These are phyloP conservation scores for Aphanomyces euteiches DNA, from an alignment of 352 stramenopile genomes.

Conservation along the genomic window DNA sequence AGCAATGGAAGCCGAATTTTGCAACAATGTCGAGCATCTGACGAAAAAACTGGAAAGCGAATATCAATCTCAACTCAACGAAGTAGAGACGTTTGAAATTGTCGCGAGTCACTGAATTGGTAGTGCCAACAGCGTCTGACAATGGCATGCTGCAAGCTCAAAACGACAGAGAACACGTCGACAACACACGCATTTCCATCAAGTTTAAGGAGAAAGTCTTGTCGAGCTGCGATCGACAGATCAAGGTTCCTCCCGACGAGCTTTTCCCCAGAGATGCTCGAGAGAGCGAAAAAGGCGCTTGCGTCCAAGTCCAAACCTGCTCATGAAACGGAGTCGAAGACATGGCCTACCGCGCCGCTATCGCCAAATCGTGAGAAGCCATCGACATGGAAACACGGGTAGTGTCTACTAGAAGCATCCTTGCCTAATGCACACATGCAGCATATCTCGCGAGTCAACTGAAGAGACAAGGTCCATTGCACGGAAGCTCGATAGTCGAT, in stretches of 20 bases:
- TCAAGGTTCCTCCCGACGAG: background rate
- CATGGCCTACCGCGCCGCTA: conserved; percentile 18
- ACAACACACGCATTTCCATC: background rate
- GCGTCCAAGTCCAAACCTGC: background rate
- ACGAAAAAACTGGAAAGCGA: background rate
- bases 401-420: background rate
- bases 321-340: background rate
- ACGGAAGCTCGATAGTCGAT: conserved; percentile 36
- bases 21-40: background rate
- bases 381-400: conserved; percentile 21
- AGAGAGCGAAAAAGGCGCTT: background rate
- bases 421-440: background rate
- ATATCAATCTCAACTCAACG: too few species aligned
- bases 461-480: conserved; percentile 11
- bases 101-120: too few species aligned
- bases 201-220: too few species aligned
- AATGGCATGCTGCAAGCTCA: background rate
- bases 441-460: background rate
- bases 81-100: too few species aligned
- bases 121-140: background rate
- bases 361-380: conserved; percentile 11
- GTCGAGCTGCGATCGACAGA: too few species aligned
- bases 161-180: background rate
- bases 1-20: background rate
- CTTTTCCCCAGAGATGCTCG: conserved; percentile 14